Conservation (phyloP, 805 yeast species). For the Ogataea dorogensis region DNA sequence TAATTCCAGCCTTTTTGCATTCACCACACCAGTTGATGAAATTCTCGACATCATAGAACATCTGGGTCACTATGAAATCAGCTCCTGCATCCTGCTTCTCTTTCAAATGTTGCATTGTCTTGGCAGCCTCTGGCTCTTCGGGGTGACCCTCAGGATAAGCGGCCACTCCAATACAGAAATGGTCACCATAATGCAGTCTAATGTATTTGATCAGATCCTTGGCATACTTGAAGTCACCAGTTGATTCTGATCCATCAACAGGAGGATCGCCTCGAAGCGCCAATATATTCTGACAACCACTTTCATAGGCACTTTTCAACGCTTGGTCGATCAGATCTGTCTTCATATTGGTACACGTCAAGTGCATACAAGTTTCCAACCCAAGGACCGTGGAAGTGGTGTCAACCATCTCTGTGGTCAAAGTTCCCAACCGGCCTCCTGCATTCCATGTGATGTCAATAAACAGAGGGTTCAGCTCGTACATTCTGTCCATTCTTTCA, state of each 20-base stretch:
- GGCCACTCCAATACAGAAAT: conserved; percentile 94
- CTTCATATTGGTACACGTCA: conserved; percentile 96
- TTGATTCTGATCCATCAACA: conserved; percentile 64
- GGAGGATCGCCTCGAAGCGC: conserved; percentile 98
- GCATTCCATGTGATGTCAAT: conserved; percentile 99
- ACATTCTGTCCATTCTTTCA: conserved; percentile 98
- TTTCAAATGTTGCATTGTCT: conserved; percentile 62
- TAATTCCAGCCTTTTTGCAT: conserved; percentile 69
- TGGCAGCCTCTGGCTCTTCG: conserved; percentile 62
- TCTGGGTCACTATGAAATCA: conserved; percentile 89
- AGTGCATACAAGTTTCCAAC: conserved; percentile 95
- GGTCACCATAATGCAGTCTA: conserved; percentile 72
- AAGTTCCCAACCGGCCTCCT: conserved; percentile 80
- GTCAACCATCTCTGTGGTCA: conserved; percentile 89
- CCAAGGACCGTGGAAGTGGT: conserved; percentile 90
- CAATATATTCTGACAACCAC: conserved; percentile 93
- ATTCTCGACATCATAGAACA: conserved; percentile 91
- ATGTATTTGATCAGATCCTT: conserved; percentile 82
- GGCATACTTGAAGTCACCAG: conserved; percentile 86
- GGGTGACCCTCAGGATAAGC: conserved; percentile 98
- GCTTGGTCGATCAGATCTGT: conserved; percentile 79
- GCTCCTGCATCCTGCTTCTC: conserved; percentile 95
- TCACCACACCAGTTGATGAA: conserved; percentile 79
- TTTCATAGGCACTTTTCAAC: conserved; percentile 73
- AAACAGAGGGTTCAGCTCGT: conserved; percentile 83